Base-by-base conservation (phyloP, 1,284 basidiomycete genomes). In the Volvariella volvacea region DNA sequence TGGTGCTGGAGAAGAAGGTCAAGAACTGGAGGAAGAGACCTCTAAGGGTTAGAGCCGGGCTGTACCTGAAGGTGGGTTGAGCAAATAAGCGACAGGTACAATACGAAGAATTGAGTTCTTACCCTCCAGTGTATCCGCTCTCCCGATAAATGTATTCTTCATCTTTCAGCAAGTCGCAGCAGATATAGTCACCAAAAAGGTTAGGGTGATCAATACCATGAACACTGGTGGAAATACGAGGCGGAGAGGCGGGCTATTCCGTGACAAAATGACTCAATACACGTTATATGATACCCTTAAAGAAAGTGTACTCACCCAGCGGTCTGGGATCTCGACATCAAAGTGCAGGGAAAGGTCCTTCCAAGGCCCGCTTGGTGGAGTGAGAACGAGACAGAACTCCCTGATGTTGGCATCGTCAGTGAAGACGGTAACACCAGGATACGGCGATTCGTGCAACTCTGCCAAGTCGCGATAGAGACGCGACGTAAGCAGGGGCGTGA, bases 1-100 rank as follows among this genome's bases (percentile, higher is more conserved):
- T 62, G 14, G 59, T 63, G 39, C 61, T 66, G 1, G 64, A 67
- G 50, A 70, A 69, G 48, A 70, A 69, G 2, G 68, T 70, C 15
- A 69, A 50, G 50, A 70, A 68, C 41, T 69, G 68, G 14, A 69
- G 55, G 50, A 70, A 69, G 3, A 70, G 53, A 6, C 68, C 67
- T 3, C 65, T 60, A 20, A 70, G 56, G 2, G 67, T 68, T 49
- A 69, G 50, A 3, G 67, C 67, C 10, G 68, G 66, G 2, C 63
- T 62, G 41, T 70, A 69, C 9, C 30, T 31, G 30, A 31, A 31
- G n/a, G 9, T 31, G 9, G n/a, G 30, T 31, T n/a, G 9, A 31
- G n/a, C 9, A 31, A 31, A 9, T 31, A n/a, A n/a, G 9, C n/a
- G 30, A 31, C n/a, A 31, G 30, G n/a, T 31, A 31, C 30, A 31